A percentile compares a stretch with the other conserved stretches of the same genome.
Evolutionary conservation across 257 asterid genomes (phyloP).

Genomic region (Plantago ovata): DNA sequence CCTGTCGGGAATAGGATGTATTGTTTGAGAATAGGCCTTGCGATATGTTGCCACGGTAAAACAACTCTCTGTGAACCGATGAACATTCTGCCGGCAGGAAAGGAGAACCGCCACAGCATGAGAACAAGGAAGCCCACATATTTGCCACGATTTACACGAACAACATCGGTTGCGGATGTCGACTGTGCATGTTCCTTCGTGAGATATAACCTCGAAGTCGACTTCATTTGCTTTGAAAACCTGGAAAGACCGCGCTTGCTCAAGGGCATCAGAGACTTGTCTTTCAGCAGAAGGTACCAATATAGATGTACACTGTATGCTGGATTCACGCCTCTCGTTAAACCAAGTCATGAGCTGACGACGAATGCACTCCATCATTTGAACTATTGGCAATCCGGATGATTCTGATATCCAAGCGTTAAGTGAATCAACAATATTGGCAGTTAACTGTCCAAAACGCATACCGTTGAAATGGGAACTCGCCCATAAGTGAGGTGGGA

Average conservation of each 20-base stretch:
- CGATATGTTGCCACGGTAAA: conserved; percentile 57
- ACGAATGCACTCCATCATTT: conserved; percentile 74
- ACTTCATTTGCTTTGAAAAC: conserved; percentile 56
- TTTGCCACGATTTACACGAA: conserved; percentile 60
- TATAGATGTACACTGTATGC: conserved; percentile 58
- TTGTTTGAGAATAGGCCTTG: conserved; percentile 60
- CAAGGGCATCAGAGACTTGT: conserved; percentile 57
- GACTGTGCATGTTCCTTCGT: conserved; percentile 48
- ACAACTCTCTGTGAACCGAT: conserved; percentile 61
- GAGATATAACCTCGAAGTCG: conserved; percentile 59
- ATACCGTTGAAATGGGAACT: conserved; percentile 52
- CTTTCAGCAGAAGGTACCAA: conserved; percentile 61
- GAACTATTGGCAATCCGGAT: conserved; percentile 61
- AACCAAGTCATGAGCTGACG: conserved; percentile 80
- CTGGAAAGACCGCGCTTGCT: conserved; percentile 41
- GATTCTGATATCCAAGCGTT: conserved; percentile 60
- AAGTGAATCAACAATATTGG: conserved; percentile 40
- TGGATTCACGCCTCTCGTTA: conserved; percentile 57
- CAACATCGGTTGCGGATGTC: conserved; percentile 51
- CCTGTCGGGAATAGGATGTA: conserved; percentile 69
- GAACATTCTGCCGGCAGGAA: conserved; percentile 67
- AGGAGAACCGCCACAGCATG: conserved; percentile 70
- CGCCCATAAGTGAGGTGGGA: conserved; percentile 65
- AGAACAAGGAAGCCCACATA: conserved; percentile 58
- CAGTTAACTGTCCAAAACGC: conserved; percentile 52